phyloP scores from a whole-genome alignment of 2,329 filamentous ascomycete genomes.

The Ophioceras dolichostomum region DNA sequence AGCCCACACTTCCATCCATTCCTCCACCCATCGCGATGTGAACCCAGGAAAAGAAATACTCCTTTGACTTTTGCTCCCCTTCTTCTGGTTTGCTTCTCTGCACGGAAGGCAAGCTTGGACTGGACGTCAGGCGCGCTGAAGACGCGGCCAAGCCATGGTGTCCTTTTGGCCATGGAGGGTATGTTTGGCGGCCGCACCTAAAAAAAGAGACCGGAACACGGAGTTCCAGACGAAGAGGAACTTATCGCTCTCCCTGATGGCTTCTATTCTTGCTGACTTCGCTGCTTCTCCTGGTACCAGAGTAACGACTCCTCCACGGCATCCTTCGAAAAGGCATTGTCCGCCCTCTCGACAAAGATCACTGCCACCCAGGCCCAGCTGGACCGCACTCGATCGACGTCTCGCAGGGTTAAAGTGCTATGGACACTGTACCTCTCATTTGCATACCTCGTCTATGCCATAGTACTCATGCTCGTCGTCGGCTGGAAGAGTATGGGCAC shows the following conservation, averaged over 20 bases:
- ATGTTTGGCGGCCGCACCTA: too few relatives aligned
- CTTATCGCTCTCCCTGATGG: too few relatives aligned
- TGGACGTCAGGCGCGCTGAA: too few relatives aligned
- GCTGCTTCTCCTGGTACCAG: slow-evolving; percentile 27
- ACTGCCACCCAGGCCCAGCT: slow-evolving; percentile 59
- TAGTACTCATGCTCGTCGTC: slow-evolving; percentile 73
- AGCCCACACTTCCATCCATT: too few relatives aligned
- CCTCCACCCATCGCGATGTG: too few relatives aligned
- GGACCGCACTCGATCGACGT: slow-evolving; percentile 58
- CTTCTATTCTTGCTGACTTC: not conserved
- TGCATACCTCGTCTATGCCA: slow-evolving; percentile 75
- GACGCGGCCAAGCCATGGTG: slow-evolving; percentile 17
- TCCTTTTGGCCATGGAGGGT: slow-evolving; percentile 54
- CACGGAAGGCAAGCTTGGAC: too few relatives aligned
- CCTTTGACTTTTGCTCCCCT: too few relatives aligned
- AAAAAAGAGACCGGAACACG: too few relatives aligned
- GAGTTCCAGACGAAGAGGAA: too few relatives aligned
- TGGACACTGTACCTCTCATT: slow-evolving; percentile 87
- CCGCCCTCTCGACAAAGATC: slow-evolving; percentile 73
- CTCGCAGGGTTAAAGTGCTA: slow-evolving; percentile 70
- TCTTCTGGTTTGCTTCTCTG: too few relatives aligned
- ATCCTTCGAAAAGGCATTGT: slow-evolving; percentile 85
- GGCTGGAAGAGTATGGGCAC: slow-evolving; percentile 69
- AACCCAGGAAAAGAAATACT: too few relatives aligned
- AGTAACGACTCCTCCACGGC: slow-evolving; percentile 71